Evolutionary conservation across 2,329 filamentous ascomycete genomes (phyloP), one percentile per base, ranked within the genome.

Genomic region (Colletotrichum eremochloae): DNA sequence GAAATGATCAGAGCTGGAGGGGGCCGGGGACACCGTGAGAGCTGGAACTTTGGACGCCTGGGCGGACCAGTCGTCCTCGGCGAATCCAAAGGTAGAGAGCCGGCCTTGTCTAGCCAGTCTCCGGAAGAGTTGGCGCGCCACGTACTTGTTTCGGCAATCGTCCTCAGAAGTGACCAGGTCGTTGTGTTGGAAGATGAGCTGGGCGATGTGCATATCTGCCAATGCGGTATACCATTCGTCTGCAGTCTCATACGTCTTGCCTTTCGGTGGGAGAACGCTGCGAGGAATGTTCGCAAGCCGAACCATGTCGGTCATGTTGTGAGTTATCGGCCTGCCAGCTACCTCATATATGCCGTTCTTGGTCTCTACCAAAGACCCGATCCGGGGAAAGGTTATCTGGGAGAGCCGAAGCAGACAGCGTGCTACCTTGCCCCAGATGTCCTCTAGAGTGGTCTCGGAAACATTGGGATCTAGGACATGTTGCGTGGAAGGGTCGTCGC

Each of bases 231-330:
- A 83, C 78, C 82, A 85, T 9, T 82, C 79, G 40, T 81, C 79
- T 1, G 81, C 77, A 33, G 68, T 77, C 5, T 38, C 4, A 20
- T 77, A 80, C 0, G 76, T 80, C 7, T 68, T 75, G 31, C 31
- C 38, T 56, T 77, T 52, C 3, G 75, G 20, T 0, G 78, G 77
- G 3, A 80, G 63, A 2, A 78, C 60, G 0, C 42, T 46, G 2
- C 14, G 42, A 2, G 78, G 77, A 48, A 80, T 76, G 15, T 79
- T 78, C n/a, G 75, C 68, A 1, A 78, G 63, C 4, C 70, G 75
- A 46, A 81, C 52, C 68, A 83, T 77, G 24, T 84, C 79, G 64
- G 80, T 85, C 82, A 86, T 85, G 66, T 84, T 83, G 1, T 80
- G 77, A 2, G 81, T 83, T 3, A 86, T 67, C 2, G 83, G 83